Base-by-base conservation (phyloP, 1,284 basidiomycete species). In the Malassezia nana region DNA sequence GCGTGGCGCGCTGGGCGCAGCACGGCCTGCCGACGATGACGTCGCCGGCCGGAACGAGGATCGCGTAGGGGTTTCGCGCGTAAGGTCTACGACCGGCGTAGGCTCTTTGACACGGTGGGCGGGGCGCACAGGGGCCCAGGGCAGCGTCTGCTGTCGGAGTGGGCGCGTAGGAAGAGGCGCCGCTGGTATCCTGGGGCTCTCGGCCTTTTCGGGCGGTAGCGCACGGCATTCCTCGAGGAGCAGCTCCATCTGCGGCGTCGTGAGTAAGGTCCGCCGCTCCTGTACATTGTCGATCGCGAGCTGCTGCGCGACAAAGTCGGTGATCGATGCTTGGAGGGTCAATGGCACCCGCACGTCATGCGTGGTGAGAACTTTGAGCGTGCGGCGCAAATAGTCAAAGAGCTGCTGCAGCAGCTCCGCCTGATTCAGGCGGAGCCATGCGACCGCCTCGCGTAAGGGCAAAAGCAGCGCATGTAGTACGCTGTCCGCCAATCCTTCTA, bases 371-470 rank as follows among this genome's bases (percentile, higher is more conserved):
- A 55, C 53, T 28, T 67, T 60, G 3, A 74, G 50, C 25, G 64
- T 63, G 43, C 65, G 62, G 24, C 62, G 54, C 26, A 74, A 55
- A 49, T 67, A 72, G 5, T 59, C 60, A 35, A 56, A 59, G 4
- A 70, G 65, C 43, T 71, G 65, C 33, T 62, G 55, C 13, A 74
- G 58, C 18, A 72, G 65, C 46, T 69, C 69, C n/a, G 57, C 52
- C n/a, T 74, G 64, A 51, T 72, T 74, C 55, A 74, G 65, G 29
- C 71, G 69, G 15, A 74, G 63, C 68, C 67, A 74, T 41, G 54
- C 57, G 16, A 60, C 59, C 1, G 68, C 68, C 33, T 51, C 48
- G 41, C 72, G 63, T 45, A 73, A 43, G 1, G 70, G 70, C 18
- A 61, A 20, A 1, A 68, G 50, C 1, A 72, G 60, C 20, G 66